Evolutionary conservation across 345 rosid genomes (phyloP), one percentile per base, ranked within the genome.

Genomic region (Psidium friedrichsthalianum): DNA sequence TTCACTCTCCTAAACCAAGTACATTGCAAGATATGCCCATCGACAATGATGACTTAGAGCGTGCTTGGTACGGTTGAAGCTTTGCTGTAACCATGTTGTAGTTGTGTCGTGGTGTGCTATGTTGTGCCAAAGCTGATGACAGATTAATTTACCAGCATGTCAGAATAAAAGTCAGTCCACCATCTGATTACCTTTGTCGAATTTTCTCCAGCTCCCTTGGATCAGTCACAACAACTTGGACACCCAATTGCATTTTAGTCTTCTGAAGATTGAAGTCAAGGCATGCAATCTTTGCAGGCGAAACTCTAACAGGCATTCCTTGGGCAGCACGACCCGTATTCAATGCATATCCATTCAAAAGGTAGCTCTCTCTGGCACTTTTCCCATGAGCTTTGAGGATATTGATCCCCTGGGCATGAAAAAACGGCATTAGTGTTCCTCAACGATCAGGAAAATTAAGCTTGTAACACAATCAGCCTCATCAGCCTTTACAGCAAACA

Each of bases 121-220:
- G 25, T 11, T 69, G 47, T 18, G 44, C 47, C 24, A 18, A 69
- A 4, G 78, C 78, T 32, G 78, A 69, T 32, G 47, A 69, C 47
- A 69, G 47, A 69, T 12, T 36, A 69, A 18, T 32, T 32, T 18
- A 69, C 78, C 78, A 69, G 78, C 78, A 22, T 18, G 24, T 69
- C 24, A 69, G 47, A 32, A 69, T 64, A 82, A 84, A 12, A 85
- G 69, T 7, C 55, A 80, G 21, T 84, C 76, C 59, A 49, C 25
- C 44, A 74, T 32, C 15, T 25, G 40, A 85, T 87, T 84, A 96
- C 98, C 99, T 98, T 88, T 94, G 93, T 85, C 99, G 98, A 89
- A 96, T 95, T 87, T 93, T 97, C 89, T 97, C 99, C 55, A 97
- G 99, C 90, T 97, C 99, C 90, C 98, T 95, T 49, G 99, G 99